Conservation (phyloP, 2,329 filamentous ascomycete genomes). For the Botryotinia narcissicola region DNA sequence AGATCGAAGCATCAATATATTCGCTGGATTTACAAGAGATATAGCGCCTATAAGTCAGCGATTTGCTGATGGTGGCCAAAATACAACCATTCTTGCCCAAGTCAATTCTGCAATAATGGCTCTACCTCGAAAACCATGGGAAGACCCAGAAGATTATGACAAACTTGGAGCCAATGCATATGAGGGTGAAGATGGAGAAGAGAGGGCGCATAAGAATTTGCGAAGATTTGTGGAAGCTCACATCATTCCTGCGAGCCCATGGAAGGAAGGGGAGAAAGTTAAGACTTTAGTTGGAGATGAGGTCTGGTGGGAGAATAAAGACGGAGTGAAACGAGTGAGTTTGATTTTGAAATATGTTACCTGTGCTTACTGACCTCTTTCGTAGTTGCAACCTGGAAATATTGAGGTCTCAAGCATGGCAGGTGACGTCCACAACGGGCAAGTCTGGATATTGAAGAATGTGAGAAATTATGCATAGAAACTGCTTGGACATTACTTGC, state of each 20-base stretch:
- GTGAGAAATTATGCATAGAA: conserved; percentile 43
- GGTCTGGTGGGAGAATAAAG: conserved; percentile 78
- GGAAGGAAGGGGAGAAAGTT: conserved; percentile 64
- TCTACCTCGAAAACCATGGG: conserved; percentile 85
- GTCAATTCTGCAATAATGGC: conserved; percentile 76
- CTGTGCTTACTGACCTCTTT: conserved; percentile 8
- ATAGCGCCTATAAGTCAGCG: conserved; percentile 66
- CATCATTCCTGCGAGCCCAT: conserved; percentile 72
- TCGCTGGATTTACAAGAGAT: conserved; percentile 76
- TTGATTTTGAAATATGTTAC: neutral
- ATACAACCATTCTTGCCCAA: conserved; percentile 85
- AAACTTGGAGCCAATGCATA: conserved; percentile 69
- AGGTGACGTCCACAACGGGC: conserved; percentile 78
- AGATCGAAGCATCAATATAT: conserved; percentile 77
- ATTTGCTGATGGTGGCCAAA: conserved; percentile 62
- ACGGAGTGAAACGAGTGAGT: conserved; percentile 65
- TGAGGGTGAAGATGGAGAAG: conserved; percentile 69
- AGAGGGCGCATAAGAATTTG: conserved; percentile 74
- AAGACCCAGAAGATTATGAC: conserved; percentile 70
- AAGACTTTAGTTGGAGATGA: conserved; percentile 66
- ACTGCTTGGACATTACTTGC: neutral
- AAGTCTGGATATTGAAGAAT: conserved; percentile 61
- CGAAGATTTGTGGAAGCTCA: conserved; percentile 82
- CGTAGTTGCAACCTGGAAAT: conserved; percentile 73
- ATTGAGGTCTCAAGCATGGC: conserved; percentile 75